These are phyloP conservation scores for Pulveroboletus ravenelii DNA, from an alignment of 768 basidiomycete genomes.

Conservation along the genomic window DNA sequence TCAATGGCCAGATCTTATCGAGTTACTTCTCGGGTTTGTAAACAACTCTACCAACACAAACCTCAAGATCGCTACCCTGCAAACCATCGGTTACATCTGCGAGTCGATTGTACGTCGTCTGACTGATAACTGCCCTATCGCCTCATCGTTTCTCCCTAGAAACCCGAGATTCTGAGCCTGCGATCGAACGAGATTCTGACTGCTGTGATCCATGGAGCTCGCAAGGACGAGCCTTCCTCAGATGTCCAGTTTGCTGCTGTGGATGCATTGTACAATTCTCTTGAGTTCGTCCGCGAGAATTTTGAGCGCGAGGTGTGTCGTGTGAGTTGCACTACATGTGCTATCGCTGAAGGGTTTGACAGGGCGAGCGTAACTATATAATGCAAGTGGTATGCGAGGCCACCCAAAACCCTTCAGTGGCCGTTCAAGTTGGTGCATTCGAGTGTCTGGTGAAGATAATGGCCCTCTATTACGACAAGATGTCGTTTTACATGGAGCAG, in stretches of 20 bases:
- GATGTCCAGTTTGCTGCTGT: conserved; percentile 95
- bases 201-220: conserved; percentile 95
- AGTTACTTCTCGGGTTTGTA: conserved; percentile 80
- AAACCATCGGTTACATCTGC: conserved; percentile 96
- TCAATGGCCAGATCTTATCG: conserved; percentile 90
- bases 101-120: conserved; percentile 79
- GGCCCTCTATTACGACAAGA: conserved; percentile 98
- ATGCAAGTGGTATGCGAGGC: conserved; percentile 99
- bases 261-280: conserved; percentile 87
- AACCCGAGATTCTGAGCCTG: conserved; percentile 84
- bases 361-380: conserved; percentile 99
- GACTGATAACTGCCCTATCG: conserved; percentile 1
- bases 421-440: conserved; percentile 94
- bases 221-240: conserved; percentile 87
- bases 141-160: conserved; percentile 43
- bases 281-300: conserved; percentile 97
- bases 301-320: conserved; percentile 88
- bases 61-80: conserved; percentile 81
- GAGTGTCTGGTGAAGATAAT: conserved; percentile 95
- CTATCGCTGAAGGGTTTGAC: conserved; percentile 6
- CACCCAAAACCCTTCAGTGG: conserved; percentile 74
- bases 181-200: conserved; percentile 97
- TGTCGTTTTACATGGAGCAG: conserved; percentile 99
- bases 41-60: conserved; percentile 68
- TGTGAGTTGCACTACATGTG: neutral